These are phyloP conservation scores for Yamadazyma insecticola DNA, from an alignment of 805 yeast genomes.

Conservation along the genomic window DNA sequence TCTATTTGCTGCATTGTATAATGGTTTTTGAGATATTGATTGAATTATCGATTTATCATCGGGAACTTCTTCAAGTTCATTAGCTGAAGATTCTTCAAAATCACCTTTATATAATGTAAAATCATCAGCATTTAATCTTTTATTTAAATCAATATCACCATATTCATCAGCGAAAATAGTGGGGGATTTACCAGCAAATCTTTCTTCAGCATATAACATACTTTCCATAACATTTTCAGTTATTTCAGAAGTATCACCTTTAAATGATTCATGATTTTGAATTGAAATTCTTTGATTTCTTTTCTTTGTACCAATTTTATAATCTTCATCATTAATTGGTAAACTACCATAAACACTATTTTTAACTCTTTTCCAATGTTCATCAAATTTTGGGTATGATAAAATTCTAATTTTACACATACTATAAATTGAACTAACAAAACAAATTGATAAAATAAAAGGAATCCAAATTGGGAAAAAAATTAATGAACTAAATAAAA, in stretches of 20 bases:
- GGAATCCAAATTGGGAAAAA: slow-evolving; percentile 51
- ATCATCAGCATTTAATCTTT: too few species aligned
- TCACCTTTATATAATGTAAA: too few species aligned
- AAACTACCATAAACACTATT: slow-evolving; percentile 26
- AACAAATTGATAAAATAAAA: slow-evolving; percentile 31
- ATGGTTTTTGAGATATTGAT: too few species aligned
- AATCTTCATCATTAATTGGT: slow-evolving; percentile 27
- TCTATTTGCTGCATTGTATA: slow-evolving; percentile 7
- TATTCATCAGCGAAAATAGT: slow-evolving; percentile 10
- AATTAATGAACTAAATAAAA: slow-evolving; percentile 21
- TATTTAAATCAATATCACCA: slow-evolving; percentile 9
- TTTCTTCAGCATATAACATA: slow-evolving; percentile 33
- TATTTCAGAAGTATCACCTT: slow-evolving; percentile 37
- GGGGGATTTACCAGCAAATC: slow-evolving; percentile 12
- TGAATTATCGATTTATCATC: slow-evolving; percentile 10
- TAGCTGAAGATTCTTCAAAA: slow-evolving; percentile 3
- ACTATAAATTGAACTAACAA: slow-evolving; percentile 36
- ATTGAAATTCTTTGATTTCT: slow-evolving; percentile 23
- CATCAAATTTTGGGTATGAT: slow-evolving; percentile 16
- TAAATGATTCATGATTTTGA: slow-evolving; percentile 30
- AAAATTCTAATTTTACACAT: slow-evolving; percentile 30
- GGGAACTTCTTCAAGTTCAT: slow-evolving; percentile 11
- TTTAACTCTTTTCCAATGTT: slow-evolving; percentile 32
- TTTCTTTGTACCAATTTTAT: slow-evolving; percentile 24
- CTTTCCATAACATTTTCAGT: slow-evolving; percentile 33